phyloP scores from a whole-genome alignment of 176 grass and related monocot species.

The Sorghum bicolor region Sorghum_bicolor_NCBIv3 NC_012878.2:50596501-50597000 shows the following conservation, averaged over 20 bases:
- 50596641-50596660: conserved; percentile 58
- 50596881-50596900: neutral
- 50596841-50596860: neutral
- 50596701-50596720: neutral
- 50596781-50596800: neutral
- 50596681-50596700: neutral
- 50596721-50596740: conserved; percentile 1
- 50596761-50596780: conserved; percentile 33
- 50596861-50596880: neutral
- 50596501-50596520: conserved; percentile 20
- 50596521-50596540: conserved; percentile 76
- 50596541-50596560: conserved; percentile 38
- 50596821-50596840: no score
- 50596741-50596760: conserved; percentile 43
- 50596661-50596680: conserved; percentile 33
- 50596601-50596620: conserved; percentile 64
- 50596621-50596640: conserved; percentile 56
- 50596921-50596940: no score
- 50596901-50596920: neutral
- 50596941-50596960: neutral
- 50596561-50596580: conserved; percentile 37
- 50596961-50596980: neutral
- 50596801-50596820: neutral
- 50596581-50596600: conserved; percentile 68
- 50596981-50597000: neutral